Base-by-base conservation (phyloP, 2,329 filamentous ascomycete species). In the Rasamsonia emersonii region DNA sequence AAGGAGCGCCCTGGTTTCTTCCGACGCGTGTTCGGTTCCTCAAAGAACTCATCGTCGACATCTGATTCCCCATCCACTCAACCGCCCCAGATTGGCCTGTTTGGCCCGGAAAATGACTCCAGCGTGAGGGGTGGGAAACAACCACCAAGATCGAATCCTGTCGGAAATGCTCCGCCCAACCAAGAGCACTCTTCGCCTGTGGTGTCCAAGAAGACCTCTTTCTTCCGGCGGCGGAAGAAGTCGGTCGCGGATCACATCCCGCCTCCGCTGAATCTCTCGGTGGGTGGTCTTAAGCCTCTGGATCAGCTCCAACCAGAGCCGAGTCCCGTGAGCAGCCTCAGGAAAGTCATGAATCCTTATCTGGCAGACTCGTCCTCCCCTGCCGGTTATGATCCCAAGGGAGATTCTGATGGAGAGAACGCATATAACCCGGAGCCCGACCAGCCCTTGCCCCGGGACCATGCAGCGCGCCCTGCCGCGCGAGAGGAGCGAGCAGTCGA, bases 151-250 rank as follows among this genome's bases (percentile, higher is more conserved):
- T 49, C 48, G 37, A 44, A 42, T 32, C 21, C 47, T 11, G 28
- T 43, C 2, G 42, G 38, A 10, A 37, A 32, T 18, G 43, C 47
- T 30, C 33, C 49, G 11, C 36, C 44, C 17, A 39, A 37, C 14
- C 55, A 56, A 25, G 56, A 63, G 33, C 53, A 51, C 23, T 45
- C 51, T 9, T 55, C 54, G 17, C 61, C 59, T 25, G 64, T 95
- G 31, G 82, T 84, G 48, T 95, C 95, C 67, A 95, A 95, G 58
- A 76, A 85, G 3, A 93, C 89, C 1, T 89, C 86, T 0, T 96
- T 98, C 63, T 96, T 96, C 64, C 75, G 91, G 40, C 74, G 91
- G 38, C 75, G 88, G 41, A 96, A 96, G 73, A 93, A 89, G 71
- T 94, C 88, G 4, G 61, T 86, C 19, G 74, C 77, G 9, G 86